These are phyloP conservation scores for Graphiopsis chlorocephala DNA, from an alignment of 2,329 filamentous ascomycete genomes.

Conservation along the genomic window DNA sequence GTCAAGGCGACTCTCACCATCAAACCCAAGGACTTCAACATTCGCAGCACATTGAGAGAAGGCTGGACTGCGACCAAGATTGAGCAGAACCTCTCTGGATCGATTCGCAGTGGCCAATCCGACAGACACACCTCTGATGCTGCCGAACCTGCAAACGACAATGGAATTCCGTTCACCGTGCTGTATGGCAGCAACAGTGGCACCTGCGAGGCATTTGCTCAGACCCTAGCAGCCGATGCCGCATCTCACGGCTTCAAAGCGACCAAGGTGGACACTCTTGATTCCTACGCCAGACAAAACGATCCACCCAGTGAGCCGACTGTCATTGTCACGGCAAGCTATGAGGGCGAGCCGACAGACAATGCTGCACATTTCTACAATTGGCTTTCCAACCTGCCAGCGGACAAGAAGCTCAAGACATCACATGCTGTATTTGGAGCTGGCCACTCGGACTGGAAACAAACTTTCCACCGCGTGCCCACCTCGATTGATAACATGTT, in stretches of 20 bases:
- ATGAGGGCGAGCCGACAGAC: constrained; percentile 71
- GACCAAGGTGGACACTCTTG: constrained; percentile 53
- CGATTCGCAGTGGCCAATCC: constrained; percentile 10
- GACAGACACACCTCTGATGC: background rate
- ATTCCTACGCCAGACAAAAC: constrained; percentile 56
- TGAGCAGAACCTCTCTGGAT: constrained; percentile 36
- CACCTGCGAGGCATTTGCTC: constrained; percentile 69
- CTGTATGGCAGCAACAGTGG: constrained; percentile 73
- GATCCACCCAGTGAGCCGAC: constrained; percentile 61
- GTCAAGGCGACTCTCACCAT: constrained; percentile 59
- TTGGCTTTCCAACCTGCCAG: constrained; percentile 60
- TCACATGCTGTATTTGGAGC: constrained; percentile 71
- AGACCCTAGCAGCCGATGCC: constrained; percentile 61
- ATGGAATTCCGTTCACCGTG: constrained; percentile 56
- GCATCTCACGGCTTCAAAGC: constrained; percentile 58
- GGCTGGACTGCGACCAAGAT: constrained; percentile 45
- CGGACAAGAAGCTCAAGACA: constrained; percentile 50
- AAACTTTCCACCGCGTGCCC: constrained; percentile 67
- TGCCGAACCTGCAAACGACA: constrained; percentile 4
- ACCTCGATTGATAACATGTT: constrained; percentile 59
- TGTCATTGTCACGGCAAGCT: constrained; percentile 67
- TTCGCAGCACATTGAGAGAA: constrained; percentile 57
- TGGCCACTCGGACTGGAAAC: constrained; percentile 56
- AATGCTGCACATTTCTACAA: constrained; percentile 67
- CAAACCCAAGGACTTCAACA: constrained; percentile 63